Conservation (phyloP, 1,139 yeast species). For the Taphrina betulina region DNA sequence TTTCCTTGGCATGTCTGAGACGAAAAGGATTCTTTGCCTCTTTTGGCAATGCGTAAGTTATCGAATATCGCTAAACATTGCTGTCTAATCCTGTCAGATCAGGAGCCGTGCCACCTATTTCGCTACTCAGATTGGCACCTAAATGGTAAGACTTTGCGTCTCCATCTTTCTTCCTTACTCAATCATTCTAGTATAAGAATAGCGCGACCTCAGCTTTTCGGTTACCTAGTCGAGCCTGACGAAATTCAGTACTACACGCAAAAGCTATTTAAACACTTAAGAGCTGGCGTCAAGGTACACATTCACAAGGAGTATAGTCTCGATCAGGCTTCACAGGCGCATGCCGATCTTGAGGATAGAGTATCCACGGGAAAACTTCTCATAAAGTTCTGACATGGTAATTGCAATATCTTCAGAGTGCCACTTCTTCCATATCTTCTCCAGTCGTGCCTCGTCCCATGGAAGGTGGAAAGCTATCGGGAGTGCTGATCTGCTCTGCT, state of each 20-base stretch:
- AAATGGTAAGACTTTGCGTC: constrained; percentile 69
- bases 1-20: constrained; percentile 60
- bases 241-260: constrained; percentile 60
- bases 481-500: background rate
- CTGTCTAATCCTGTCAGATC: constrained; percentile 67
- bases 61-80: too few relatives aligned
- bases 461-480: constrained; percentile 9
- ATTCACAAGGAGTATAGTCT: constrained; percentile 61
- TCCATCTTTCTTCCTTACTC: constrained; percentile 35
- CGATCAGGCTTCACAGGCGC: constrained; percentile 62
- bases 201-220: constrained; percentile 60
- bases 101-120: constrained; percentile 24
- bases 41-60: constrained; percentile 66
- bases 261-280: constrained; percentile 51
- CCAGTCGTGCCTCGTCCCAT: constrained; percentile 3
- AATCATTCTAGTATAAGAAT: background rate
- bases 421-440: constrained; percentile 20
- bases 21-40: constrained; percentile 73
- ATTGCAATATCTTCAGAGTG: too few relatives aligned
- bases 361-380: constrained; percentile 71
- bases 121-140: constrained; percentile 47
- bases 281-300: constrained; percentile 55
- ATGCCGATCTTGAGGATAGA: constrained; percentile 66
- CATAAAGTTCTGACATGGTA: constrained; percentile 1
- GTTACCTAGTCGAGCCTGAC: constrained; percentile 54